Percentiles rank a stretch among this genome's conserved stretches.
Conservation (phyloP, 2,329 filamentous ascomycete species). For the Peltaster fructicola region DNA sequence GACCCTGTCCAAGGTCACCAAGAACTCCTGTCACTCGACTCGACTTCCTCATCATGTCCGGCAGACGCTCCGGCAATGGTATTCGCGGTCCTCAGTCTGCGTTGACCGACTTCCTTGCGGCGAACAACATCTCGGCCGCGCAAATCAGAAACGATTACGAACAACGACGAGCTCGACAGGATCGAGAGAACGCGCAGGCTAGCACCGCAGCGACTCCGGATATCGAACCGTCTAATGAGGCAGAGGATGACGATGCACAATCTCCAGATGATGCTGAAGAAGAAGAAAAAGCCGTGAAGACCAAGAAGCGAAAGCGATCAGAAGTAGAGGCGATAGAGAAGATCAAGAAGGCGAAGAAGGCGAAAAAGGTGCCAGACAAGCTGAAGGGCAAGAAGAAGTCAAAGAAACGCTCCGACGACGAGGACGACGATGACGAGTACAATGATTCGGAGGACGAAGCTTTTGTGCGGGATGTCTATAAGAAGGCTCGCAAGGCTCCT, state of each 20-base stretch:
- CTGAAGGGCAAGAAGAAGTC: conserved; percentile 29
- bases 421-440: conserved; percentile 24
- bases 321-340: conserved; percentile 28
- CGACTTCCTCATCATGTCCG: no score
- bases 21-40: no score
- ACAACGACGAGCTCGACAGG: conserved; percentile 33
- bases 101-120: conserved; percentile 49
- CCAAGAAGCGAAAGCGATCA: conserved; percentile 40
- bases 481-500: conserved; percentile 44
- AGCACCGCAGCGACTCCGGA: conserved; percentile 18
- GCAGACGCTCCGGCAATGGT: conserved; percentile 23
- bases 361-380: conserved; percentile 31
- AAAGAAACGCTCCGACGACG: conserved; percentile 24
- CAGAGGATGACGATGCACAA: conserved; percentile 13
- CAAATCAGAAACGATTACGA: conserved; percentile 44
- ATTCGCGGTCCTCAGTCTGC: conserved; percentile 46
- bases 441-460: conserved; percentile 31
- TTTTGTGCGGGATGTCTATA: conserved; percentile 33
- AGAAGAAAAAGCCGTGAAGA: conserved; percentile 22
- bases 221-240: conserved; percentile 10
- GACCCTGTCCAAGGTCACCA: no score
- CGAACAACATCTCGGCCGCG: conserved; percentile 54
- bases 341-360: conserved; percentile 24
- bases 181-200: conserved; percentile 25
- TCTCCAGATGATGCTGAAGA: conserved; percentile 22